Conservation (phyloP, 2,329 filamentous ascomycete species). For the Epichloe aotearoae region DNA sequence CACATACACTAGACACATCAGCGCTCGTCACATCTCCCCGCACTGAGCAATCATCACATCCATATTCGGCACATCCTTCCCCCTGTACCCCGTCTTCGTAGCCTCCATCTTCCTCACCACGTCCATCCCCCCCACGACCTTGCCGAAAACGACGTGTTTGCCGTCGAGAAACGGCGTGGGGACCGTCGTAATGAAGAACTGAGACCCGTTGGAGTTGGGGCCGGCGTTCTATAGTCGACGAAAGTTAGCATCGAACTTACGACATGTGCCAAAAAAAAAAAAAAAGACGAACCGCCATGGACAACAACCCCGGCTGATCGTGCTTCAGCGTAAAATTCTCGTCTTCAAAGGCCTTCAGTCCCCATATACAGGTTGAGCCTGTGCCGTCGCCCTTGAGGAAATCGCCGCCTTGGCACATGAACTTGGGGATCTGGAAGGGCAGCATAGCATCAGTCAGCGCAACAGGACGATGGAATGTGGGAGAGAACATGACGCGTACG, state of each 20-base stretch:
- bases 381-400: slow-evolving; percentile 90
- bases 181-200: slow-evolving; percentile 94
- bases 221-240: slow-evolving; percentile 57
- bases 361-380: slow-evolving; percentile 79
- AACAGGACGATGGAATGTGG: not conserved
- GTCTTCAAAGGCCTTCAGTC: slow-evolving; percentile 70
- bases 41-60: slow-evolving; percentile 79
- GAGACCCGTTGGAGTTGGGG: slow-evolving; percentile 82
- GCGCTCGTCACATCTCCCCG: slow-evolving; percentile 76
- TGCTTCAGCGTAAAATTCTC: slow-evolving; percentile 81
- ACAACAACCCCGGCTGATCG: slow-evolving; percentile 65
- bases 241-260: not conserved
- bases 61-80: slow-evolving; percentile 68
- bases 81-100: slow-evolving; percentile 62
- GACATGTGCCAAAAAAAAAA: not conserved
- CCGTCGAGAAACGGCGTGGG: slow-evolving; percentile 76
- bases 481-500: slow-evolving; percentile 36
- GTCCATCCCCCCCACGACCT: slow-evolving; percentile 80
- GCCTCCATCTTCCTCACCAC: slow-evolving; percentile 87
- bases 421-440: slow-evolving; percentile 63
- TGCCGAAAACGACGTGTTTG: slow-evolving; percentile 93
- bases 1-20: not conserved
- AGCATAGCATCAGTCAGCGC: not conserved
- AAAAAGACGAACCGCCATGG: slow-evolving; percentile 69
- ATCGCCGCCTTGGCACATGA: slow-evolving; percentile 97